These are phyloP conservation scores for Skeletonema tropicum DNA, from an alignment of 108 stramenopile species.

Conservation along the genomic window DNA sequence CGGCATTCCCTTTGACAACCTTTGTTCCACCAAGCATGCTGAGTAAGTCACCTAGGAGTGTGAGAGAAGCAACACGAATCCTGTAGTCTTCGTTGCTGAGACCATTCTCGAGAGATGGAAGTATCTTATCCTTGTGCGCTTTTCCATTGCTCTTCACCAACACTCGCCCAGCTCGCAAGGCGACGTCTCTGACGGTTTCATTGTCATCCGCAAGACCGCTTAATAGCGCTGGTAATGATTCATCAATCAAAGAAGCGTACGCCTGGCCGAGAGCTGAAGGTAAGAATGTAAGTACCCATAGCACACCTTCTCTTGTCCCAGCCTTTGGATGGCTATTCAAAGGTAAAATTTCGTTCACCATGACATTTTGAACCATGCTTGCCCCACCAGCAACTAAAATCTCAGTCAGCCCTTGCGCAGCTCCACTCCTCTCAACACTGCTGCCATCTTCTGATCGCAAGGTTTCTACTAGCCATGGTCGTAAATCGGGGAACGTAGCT, in stretches of 20 bases:
- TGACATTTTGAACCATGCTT: conserved; percentile 65
- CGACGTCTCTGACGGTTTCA: conserved; percentile 94
- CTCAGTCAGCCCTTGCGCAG: conserved; percentile 96
- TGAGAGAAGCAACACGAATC: conserved; percentile 94
- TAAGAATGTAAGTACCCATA: conserved; percentile 99
- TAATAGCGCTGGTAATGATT: conserved; percentile 91
- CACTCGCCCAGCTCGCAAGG: conserved; percentile 95
- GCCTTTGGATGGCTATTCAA: conserved; percentile 85
- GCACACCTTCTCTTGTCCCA: conserved; percentile 95
- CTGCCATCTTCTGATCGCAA: conserved; percentile 74
- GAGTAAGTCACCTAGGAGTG: conserved; percentile 94
- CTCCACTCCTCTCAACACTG: conserved; percentile 96
- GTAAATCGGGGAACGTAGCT: conserved; percentile 86
- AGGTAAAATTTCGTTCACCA: conserved; percentile 91
- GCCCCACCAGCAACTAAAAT: conserved; percentile 86
- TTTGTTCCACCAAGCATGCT: conserved; percentile 94
- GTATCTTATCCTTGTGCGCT: conserved; percentile 88
- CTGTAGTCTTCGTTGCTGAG: conserved; percentile 92
- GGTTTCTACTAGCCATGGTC: conserved; percentile 94
- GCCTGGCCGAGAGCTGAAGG: conserved; percentile 89
- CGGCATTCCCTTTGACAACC: conserved; percentile 81
- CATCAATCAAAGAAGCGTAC: conserved; percentile 86
- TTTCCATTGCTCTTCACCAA: conserved; percentile 92
- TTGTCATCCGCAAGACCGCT: conserved; percentile 95
- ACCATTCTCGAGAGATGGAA: conserved; percentile 93